phyloP scores from a whole-genome alignment of 2,329 filamentous ascomycete species.

The Cladophialophora immunda region DNA sequence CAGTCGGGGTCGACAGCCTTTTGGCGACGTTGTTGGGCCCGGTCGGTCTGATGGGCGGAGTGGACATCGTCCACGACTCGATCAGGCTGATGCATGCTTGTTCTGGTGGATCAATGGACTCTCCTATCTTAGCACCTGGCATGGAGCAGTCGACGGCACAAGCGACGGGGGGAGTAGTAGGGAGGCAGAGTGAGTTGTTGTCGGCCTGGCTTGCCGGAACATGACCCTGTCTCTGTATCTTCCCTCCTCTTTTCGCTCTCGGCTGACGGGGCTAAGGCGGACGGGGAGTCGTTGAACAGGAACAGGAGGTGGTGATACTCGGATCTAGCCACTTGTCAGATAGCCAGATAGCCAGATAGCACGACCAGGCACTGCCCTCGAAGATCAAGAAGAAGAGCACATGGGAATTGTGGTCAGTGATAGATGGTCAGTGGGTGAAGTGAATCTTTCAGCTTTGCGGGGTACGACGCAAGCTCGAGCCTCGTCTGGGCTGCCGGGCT shows the following conservation, averaged over 20 bases:
- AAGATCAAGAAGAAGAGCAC: background rate
- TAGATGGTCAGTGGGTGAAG: background rate
- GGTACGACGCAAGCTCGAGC: constrained; percentile 1
- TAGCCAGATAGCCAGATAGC: too few relatives aligned
- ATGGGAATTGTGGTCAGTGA: too few relatives aligned
- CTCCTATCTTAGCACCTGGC: background rate
- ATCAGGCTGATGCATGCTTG: constrained; percentile 11
- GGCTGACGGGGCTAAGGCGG: constrained; percentile 5
- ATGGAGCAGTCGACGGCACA: constrained; percentile 10
- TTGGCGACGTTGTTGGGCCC: constrained; percentile 10
- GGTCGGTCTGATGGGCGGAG: constrained; percentile 13
- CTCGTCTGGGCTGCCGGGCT: background rate
- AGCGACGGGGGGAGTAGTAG: constrained; percentile 23
- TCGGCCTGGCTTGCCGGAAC: background rate
- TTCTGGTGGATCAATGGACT: constrained; percentile 17
- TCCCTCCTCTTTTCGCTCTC: background rate
- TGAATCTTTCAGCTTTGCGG: background rate
- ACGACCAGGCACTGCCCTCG: background rate
- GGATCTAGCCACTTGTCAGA: background rate
- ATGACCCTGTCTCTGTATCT: constrained; percentile 1
- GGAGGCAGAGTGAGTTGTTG: constrained; percentile 9
- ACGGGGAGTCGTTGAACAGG: background rate
- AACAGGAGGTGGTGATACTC: background rate
- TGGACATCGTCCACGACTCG: constrained; percentile 9
- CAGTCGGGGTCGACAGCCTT: constrained; percentile 15